A percentile compares a stretch with the other conserved stretches of the same genome.
These are phyloP conservation scores for Pachyrhizus erosus DNA, from an alignment of 306 rosid species.

Conservation along the genomic window DNA sequence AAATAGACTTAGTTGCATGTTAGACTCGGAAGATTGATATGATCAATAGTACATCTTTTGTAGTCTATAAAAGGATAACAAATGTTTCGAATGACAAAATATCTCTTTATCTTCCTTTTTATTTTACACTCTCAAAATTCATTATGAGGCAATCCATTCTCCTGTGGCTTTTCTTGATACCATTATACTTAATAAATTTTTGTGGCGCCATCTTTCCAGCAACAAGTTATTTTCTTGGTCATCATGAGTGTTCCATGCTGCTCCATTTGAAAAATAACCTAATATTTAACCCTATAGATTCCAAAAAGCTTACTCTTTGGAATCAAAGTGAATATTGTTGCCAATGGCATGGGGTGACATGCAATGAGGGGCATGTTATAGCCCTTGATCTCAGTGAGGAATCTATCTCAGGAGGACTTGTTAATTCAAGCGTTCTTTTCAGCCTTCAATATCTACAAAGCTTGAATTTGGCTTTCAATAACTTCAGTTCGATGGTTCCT, in stretches of 20 bases:
- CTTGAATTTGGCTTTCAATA: slow-evolving; percentile 43
- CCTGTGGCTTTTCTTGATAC: background rate
- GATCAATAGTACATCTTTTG: background rate
- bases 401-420: slow-evolving; percentile 20
- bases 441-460: slow-evolving; percentile 24
- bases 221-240: background rate
- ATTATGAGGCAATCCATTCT: background rate
- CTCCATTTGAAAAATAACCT: slow-evolving; percentile 39
- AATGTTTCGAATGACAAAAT: background rate
- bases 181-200: background rate
- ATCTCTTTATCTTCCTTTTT: background rate
- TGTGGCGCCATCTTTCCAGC: background rate
- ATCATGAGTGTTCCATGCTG: background rate
- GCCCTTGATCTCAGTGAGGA: slow-evolving; percentile 43
- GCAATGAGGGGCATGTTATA: slow-evolving; percentile 32
- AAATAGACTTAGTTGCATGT: background rate
- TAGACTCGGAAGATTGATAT: background rate
- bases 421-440: slow-evolving; percentile 40
- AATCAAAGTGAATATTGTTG: slow-evolving; percentile 45
- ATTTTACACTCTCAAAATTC: background rate
- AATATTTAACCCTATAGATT: rapidly evolving
- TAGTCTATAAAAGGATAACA: background rate
- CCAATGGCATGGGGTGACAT: slow-evolving; percentile 61
- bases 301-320: slow-evolving; percentile 43
- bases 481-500: slow-evolving; percentile 34